phyloP scores from a whole-genome alignment of 768 basidiomycete genomes.

The Mycena filopes region DNA sequence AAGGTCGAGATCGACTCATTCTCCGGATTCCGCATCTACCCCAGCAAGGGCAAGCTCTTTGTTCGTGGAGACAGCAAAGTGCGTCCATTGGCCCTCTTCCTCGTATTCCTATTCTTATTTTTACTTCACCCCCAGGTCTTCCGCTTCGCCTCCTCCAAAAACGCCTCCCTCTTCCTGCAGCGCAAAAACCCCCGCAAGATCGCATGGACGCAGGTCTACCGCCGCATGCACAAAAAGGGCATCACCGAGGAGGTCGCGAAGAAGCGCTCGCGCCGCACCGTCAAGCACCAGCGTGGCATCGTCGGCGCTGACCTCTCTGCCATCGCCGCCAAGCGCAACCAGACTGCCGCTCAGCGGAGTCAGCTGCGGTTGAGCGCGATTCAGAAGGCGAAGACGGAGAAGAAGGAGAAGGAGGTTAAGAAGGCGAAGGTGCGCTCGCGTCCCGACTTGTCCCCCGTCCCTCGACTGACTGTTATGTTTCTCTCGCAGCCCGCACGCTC shows the following conservation, averaged over 20 bases:
- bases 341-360: constrained; percentile 85
- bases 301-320: constrained; percentile 94
- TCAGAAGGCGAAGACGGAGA: constrained; percentile 94
- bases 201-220: constrained; percentile 94
- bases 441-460: not conserved
- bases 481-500: constrained; percentile 64
- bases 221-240: constrained; percentile 99
- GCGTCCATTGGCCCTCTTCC: constrained; percentile 33
- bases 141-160: constrained; percentile 95
- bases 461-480: not conserved
- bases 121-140: constrained; percentile 71
- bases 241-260: constrained; percentile 99
- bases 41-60: constrained; percentile 94
- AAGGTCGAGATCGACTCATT: constrained; percentile 99
- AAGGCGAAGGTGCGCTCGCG: constrained; percentile 76
- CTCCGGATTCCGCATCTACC: constrained; percentile 98
- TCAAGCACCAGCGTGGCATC: constrained; percentile 98
- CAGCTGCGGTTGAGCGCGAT: constrained; percentile 89
- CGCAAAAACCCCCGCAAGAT: constrained; percentile 99
- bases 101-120: not conserved
- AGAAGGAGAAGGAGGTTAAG: constrained; percentile 95
- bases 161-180: constrained; percentile 95
- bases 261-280: constrained; percentile 96
- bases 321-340: constrained; percentile 93
- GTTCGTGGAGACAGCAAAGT: constrained; percentile 98